These are phyloP conservation scores for Glaciozyma martinii DNA, from an alignment of 768 basidiomycete species.

Conservation along the genomic window DNA sequence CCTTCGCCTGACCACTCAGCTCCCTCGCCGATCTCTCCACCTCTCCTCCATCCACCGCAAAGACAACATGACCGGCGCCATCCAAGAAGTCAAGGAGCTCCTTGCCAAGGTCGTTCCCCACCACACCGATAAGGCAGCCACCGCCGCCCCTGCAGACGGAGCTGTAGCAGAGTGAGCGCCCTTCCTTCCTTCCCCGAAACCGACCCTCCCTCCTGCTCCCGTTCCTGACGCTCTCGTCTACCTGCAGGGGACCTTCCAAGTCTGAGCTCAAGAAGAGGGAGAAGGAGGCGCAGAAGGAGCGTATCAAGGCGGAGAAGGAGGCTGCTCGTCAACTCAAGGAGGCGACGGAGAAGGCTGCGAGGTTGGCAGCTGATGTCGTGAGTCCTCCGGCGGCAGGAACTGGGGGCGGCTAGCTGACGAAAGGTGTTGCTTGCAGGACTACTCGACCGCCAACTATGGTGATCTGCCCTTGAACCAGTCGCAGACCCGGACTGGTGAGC, in stretches of 20 bases:
- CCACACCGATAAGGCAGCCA: too few relatives aligned
- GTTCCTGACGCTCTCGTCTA: too few relatives aligned
- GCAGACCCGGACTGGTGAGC: constrained; percentile 53
- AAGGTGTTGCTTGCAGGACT: constrained; percentile 49
- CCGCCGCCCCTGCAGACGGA: too few relatives aligned
- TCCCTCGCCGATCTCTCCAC: too few relatives aligned
- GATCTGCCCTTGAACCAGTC: constrained; percentile 84
- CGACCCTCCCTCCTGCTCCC: too few relatives aligned
- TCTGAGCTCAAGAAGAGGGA: constrained; percentile 82
- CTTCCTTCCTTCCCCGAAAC: too few relatives aligned
- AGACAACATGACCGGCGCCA: too few relatives aligned
- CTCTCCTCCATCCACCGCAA: too few relatives aligned
- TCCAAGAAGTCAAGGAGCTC: too few relatives aligned
- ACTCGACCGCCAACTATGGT: constrained; percentile 58
- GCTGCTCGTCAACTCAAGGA: constrained; percentile 76
- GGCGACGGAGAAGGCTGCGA: constrained; percentile 60
- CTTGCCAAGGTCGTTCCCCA: too few relatives aligned
- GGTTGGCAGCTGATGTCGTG: constrained; percentile 58
- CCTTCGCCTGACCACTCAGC: too few relatives aligned
- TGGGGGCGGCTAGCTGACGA: neutral
- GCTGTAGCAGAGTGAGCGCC: too few relatives aligned
- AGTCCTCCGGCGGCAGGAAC: constrained; percentile 2
- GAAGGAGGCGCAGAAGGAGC: constrained; percentile 82
- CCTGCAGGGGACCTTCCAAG: constrained; percentile 47
- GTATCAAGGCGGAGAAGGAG: constrained; percentile 78